A percentile compares a stretch with the other conserved stretches of the same genome.
phyloP scores from a whole-genome alignment of 139 green algal species.

The Ostreobium quekettii region DNA sequence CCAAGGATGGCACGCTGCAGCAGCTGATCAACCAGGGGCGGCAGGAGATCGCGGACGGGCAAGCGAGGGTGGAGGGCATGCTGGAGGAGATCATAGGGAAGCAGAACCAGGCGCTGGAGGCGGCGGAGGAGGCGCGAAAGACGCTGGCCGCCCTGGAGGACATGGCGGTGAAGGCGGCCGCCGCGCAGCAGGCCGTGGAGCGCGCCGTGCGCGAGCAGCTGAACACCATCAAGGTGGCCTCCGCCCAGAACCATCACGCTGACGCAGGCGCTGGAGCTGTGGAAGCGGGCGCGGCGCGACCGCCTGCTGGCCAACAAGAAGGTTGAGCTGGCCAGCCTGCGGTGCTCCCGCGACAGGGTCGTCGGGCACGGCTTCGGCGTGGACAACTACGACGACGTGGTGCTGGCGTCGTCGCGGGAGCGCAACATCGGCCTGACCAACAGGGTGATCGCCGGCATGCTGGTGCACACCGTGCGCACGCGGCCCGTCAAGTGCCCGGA shows the following conservation, averaged over 20 bases:
- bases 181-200: conserved; percentile 41
- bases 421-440: conserved; percentile 56
- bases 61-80: conserved; percentile 37
- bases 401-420: conserved; percentile 36
- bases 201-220: conserved; percentile 38
- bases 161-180: conserved; percentile 11
- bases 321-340: conserved; percentile 38
- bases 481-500: conserved; percentile 42
- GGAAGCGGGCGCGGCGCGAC: conserved; percentile 45
- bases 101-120: conserved; percentile 41
- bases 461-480: conserved; percentile 56
- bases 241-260: conserved; percentile 45
- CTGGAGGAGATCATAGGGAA: conserved; percentile 59
- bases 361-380: conserved; percentile 37
- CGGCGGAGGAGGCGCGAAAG: conserved; percentile 24
- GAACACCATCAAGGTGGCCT: conserved; percentile 49
- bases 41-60: conserved; percentile 42
- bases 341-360: conserved; percentile 33
- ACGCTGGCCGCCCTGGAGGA: conserved; percentile 34
- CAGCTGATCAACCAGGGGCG: conserved; percentile 52
- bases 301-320: conserved; percentile 26
- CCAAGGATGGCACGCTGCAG: conserved; percentile 43
- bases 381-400: conserved; percentile 45
- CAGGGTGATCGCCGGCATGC: conserved; percentile 57
- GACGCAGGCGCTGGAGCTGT: conserved; percentile 49